Evolutionary conservation across 2,329 filamentous ascomycete species (phyloP).

Genomic region (Fusarium albidum): DNA sequence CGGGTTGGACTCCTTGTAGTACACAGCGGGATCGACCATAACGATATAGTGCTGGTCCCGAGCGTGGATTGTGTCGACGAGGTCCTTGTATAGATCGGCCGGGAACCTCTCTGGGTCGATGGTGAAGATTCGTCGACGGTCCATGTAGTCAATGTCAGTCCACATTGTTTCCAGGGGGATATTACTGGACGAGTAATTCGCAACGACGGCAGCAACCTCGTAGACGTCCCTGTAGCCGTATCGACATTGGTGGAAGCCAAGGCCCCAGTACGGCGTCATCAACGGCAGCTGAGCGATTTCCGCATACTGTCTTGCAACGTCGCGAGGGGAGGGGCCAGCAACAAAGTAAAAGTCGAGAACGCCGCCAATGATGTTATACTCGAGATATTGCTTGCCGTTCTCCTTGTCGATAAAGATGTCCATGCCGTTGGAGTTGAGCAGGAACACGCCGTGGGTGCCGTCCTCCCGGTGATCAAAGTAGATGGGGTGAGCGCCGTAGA

Average conservation of each 20-base stretch:
- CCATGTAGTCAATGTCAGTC: constrained; percentile 56
- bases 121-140: constrained; percentile 58
- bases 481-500: constrained; percentile 79
- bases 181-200: constrained; percentile 69
- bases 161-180: constrained; percentile 68
- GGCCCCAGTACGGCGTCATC: constrained; percentile 71
- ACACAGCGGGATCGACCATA: constrained; percentile 80
- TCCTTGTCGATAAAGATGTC: constrained; percentile 75
- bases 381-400: constrained; percentile 70
- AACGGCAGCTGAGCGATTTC: constrained; percentile 63
- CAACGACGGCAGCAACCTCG: constrained; percentile 71
- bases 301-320: constrained; percentile 67
- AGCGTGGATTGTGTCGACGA: constrained; percentile 72
- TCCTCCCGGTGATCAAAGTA: constrained; percentile 74
- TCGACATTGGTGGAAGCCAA: constrained; percentile 69
- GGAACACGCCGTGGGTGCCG: constrained; percentile 71
- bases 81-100: constrained; percentile 66
- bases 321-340: constrained; percentile 64
- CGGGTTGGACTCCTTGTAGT: constrained; percentile 54
- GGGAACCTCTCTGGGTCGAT: constrained; percentile 71
- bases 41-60: constrained; percentile 76
- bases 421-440: constrained; percentile 79
- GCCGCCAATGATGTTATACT: constrained; percentile 82
- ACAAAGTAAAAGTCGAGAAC: constrained; percentile 77
- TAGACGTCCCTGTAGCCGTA: constrained; percentile 72